Percentiles rank a stretch among this genome's conserved stretches.
Evolutionary conservation across 768 basidiomycete genomes (phyloP).

Genomic region (Pulveroboletus sp.): DNA sequence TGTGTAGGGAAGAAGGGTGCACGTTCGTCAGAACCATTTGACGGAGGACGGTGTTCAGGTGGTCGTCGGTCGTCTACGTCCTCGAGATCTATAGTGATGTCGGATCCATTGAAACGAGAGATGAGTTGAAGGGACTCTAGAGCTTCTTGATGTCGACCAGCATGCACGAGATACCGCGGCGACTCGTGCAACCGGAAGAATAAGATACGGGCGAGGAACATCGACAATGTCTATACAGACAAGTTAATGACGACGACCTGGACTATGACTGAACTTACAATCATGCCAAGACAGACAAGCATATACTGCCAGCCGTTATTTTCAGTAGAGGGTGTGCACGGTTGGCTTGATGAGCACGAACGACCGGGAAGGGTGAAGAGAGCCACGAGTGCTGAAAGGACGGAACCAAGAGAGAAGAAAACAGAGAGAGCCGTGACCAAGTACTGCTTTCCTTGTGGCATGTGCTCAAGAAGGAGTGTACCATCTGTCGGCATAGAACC

Average conservation of each 20-base stretch:
- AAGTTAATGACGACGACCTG: slow-evolving; percentile 1
- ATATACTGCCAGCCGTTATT: slow-evolving; percentile 92
- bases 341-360: slow-evolving; percentile 50
- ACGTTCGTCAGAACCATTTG: slow-evolving; percentile 22
- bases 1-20: slow-evolving; percentile 25
- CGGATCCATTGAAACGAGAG: slow-evolving; percentile 78
- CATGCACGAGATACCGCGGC: slow-evolving; percentile 87
- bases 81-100: slow-evolving; percentile 57
- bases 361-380: slow-evolving; percentile 72
- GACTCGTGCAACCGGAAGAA: slow-evolving; percentile 95
- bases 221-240: slow-evolving; percentile 63
- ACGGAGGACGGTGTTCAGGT: slow-evolving; percentile 14
- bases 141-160: slow-evolving; percentile 81
- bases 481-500: slow-evolving; percentile 97
- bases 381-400: slow-evolving; percentile 77
- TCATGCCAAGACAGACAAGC: slow-evolving; percentile 66
- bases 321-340: slow-evolving; percentile 47
- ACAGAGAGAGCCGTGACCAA: slow-evolving; percentile 87
- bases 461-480: slow-evolving; percentile 85
- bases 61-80: slow-evolving; percentile 57
- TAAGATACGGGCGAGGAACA: slow-evolving; percentile 83
- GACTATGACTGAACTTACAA: slow-evolving; percentile 53
- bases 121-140: slow-evolving; percentile 80
- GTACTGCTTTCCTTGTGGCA: slow-evolving; percentile 89
- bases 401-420: slow-evolving; percentile 94